Conservation (phyloP, 306 rosid genomes). For the Hylodesmum podocarpum region DNA sequence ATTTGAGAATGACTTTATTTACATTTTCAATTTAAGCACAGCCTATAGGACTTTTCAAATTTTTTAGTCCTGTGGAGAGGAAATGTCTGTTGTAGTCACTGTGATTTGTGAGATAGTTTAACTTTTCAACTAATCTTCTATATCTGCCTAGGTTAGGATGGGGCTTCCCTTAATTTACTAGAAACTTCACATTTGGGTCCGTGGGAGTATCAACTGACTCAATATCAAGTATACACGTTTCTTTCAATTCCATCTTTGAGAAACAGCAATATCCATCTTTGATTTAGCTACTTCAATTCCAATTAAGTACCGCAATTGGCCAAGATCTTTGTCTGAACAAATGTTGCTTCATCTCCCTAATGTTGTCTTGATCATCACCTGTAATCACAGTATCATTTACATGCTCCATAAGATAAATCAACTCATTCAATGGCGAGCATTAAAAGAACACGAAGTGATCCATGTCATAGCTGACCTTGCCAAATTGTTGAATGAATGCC, state of each 20-base stretch:
- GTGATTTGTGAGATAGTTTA: too few species aligned
- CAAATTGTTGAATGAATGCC: neutral
- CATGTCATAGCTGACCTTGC: neutral
- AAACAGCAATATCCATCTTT: too few species aligned
- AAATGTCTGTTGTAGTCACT: too few species aligned
- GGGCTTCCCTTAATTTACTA: too few species aligned
- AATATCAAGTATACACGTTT: too few species aligned
- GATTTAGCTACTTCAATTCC: neutral
- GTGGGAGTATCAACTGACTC: too few species aligned
- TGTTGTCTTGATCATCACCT: neutral
- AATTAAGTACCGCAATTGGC: neutral
- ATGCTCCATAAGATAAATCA: neutral
- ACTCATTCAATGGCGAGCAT: neutral
- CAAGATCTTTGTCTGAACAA: neutral
- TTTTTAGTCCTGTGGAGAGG: too few species aligned
- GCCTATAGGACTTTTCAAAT: neutral
- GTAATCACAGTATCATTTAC: neutral
- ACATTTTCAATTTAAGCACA: constrained; percentile 12
- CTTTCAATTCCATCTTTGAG: too few species aligned
- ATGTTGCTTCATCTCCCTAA: neutral
- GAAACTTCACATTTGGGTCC: too few species aligned
- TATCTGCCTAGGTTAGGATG: too few species aligned
- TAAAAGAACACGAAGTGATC: neutral
- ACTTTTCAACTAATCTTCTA: too few species aligned
- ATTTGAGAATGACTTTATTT: neutral